phyloP scores from a whole-genome alignment of 2,329 filamentous ascomycete species.

The Trichophyton equinum region DNA sequence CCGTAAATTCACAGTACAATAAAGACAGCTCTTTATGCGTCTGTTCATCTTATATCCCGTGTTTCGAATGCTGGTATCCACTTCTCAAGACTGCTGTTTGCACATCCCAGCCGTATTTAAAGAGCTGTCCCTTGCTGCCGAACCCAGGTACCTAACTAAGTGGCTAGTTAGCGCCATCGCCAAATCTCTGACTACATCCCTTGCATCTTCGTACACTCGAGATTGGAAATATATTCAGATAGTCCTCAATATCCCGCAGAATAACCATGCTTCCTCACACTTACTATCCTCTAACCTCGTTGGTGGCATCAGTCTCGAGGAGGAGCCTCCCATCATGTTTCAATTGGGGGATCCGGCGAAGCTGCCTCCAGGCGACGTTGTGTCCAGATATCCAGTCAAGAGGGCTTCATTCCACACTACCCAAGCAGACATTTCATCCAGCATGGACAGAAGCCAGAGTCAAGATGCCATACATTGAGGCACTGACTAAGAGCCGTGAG shows the following conservation, averaged over 20 bases:
- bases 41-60: neutral
- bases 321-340: neutral
- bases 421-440: constrained; percentile 17
- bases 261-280: neutral
- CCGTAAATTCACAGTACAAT: neutral
- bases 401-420: neutral
- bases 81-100: neutral
- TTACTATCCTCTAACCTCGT: neutral
- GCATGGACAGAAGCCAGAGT: constrained; percentile 45
- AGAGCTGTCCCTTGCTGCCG: no score
- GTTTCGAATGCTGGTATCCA: neutral
- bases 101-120: no score
- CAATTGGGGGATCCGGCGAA: neutral
- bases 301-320: neutral
- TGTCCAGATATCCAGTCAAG: constrained; percentile 2
- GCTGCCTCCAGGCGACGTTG: neutral
- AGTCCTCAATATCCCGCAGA: no score
- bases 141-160: no score
- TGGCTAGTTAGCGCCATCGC: neutral
- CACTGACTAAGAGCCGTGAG: constrained; percentile 43
- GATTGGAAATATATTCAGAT: no score
- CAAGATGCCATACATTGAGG: constrained; percentile 57
- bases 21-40: neutral
- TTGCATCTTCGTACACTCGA: neutral
- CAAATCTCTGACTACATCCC: neutral